Evolutionary conservation across 441 rosid species (phyloP).

Genomic region (Daphne laureola): DNA sequence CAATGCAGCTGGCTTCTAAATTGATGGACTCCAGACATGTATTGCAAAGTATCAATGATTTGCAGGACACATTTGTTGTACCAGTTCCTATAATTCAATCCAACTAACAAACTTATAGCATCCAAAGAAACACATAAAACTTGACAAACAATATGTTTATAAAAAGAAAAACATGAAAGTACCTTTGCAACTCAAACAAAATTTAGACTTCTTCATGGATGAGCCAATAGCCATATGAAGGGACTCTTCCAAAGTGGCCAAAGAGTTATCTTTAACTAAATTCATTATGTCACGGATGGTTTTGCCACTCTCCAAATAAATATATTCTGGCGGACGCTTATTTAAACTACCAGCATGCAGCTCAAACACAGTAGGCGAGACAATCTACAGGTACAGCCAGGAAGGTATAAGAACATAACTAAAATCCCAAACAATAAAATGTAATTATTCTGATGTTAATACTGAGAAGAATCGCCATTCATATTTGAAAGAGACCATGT

Average conservation of each 20-base stretch:
- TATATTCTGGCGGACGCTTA: slow-evolving; percentile 82
- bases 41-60: slow-evolving; percentile 42
- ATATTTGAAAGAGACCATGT: background rate
- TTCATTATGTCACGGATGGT: slow-evolving; percentile 83
- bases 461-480: background rate
- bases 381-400: slow-evolving; percentile 50
- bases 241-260: slow-evolving; percentile 52
- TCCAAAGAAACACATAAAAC: background rate
- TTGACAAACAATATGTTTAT: background rate
- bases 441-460: background rate
- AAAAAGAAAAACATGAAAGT: slow-evolving; percentile 15
- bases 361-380: slow-evolving; percentile 53
- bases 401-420: slow-evolving; percentile 4
- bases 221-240: slow-evolving; percentile 42
- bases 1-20: slow-evolving; percentile 22
- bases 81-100: slow-evolving; percentile 36
- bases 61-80: slow-evolving; percentile 19
- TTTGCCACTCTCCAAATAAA: slow-evolving; percentile 60
- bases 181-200: slow-evolving; percentile 91
- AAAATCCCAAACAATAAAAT: slow-evolving; percentile 9
- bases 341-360: slow-evolving; percentile 79
- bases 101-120: background rate
- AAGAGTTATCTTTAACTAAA: slow-evolving; percentile 53
- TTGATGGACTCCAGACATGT: slow-evolving; percentile 38
- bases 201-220: slow-evolving; percentile 34